These are phyloP conservation scores for Capsicum chinense DNA, from an alignment of 257 asterid species.

Conservation along the genomic window DNA sequence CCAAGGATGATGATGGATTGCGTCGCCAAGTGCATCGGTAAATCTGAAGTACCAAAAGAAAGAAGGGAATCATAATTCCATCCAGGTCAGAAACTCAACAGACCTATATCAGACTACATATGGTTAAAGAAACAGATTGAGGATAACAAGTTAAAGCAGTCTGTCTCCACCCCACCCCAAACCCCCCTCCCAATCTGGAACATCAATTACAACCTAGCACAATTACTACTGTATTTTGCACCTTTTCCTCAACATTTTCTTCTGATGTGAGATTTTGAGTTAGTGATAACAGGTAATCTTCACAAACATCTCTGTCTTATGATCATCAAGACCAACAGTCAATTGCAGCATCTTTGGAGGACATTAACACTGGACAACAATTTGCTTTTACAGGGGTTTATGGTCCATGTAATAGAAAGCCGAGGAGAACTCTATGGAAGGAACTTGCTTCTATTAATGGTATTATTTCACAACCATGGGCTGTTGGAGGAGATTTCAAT, in stretches of 20 bases:
- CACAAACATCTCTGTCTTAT: background rate
- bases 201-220: slow-evolving; percentile 20
- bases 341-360: too few relatives aligned
- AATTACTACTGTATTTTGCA: background rate
- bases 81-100: slow-evolving; percentile 17
- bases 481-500: too few relatives aligned
- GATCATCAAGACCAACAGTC: too few relatives aligned
- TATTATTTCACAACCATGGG: too few relatives aligned
- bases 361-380: too few relatives aligned
- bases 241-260: slow-evolving; percentile 11
- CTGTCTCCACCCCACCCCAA: background rate
- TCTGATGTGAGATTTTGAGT: background rate
- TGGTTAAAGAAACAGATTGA: background rate
- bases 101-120: slow-evolving; percentile 13
- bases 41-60: slow-evolving; percentile 47
- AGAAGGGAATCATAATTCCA: background rate
- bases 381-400: too few relatives aligned
- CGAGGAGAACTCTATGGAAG: too few relatives aligned
- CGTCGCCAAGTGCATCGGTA: slow-evolving; percentile 78
- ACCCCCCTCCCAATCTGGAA: background rate
- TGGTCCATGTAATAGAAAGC: too few relatives aligned
- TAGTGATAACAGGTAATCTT: slow-evolving; percentile 11
- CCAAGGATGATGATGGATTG: slow-evolving; percentile 84
- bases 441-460: too few relatives aligned
- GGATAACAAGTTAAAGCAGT: slow-evolving; percentile 15